These are phyloP conservation scores for Hyphopichia wangnamkhiaoensis DNA, from an alignment of 1,139 yeast species.

Conservation along the genomic window DNA sequence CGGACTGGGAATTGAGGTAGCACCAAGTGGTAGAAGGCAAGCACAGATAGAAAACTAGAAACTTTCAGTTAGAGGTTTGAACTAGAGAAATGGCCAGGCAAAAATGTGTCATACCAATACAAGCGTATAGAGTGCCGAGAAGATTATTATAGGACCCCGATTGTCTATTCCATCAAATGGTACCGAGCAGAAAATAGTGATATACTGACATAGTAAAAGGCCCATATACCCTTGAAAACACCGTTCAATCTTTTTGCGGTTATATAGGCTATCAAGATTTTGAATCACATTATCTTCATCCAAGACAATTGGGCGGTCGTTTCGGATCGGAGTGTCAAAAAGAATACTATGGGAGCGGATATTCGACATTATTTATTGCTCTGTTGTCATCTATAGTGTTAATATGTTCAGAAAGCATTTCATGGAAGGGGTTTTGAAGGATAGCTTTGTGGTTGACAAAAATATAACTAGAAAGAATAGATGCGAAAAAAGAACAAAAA, in stretches of 20 bases:
- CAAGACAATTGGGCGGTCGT: constrained; percentile 23
- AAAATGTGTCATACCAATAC: constrained; percentile 28
- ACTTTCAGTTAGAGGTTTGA: neutral
- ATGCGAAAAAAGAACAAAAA: neutral
- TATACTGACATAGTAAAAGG: constrained; percentile 37
- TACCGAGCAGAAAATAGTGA: constrained; percentile 38
- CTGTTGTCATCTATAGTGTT: no score
- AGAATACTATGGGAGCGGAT: constrained; percentile 17
- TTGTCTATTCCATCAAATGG: constrained; percentile 46
- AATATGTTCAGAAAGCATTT: no score
- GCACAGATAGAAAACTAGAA: constrained; percentile 26
- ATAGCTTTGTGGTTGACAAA: neutral
- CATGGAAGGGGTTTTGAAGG: no score
- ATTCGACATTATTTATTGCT: constrained; percentile 5
- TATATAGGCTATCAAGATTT: constrained; percentile 25
- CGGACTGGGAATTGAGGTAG: constrained; percentile 20
- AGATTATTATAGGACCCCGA: constrained; percentile 32
- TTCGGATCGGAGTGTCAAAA: constrained; percentile 20
- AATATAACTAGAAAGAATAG: neutral
- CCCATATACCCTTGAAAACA: constrained; percentile 29
- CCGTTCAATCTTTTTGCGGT: constrained; percentile 17
- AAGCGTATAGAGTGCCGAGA: constrained; percentile 29
- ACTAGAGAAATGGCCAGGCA: neutral
- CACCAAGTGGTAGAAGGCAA: constrained; percentile 21
- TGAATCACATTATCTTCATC: constrained; percentile 19